Evolutionary conservation across 2,329 filamentous ascomycete species (phyloP).

Genomic region (Curvularia spicifera): DNA sequence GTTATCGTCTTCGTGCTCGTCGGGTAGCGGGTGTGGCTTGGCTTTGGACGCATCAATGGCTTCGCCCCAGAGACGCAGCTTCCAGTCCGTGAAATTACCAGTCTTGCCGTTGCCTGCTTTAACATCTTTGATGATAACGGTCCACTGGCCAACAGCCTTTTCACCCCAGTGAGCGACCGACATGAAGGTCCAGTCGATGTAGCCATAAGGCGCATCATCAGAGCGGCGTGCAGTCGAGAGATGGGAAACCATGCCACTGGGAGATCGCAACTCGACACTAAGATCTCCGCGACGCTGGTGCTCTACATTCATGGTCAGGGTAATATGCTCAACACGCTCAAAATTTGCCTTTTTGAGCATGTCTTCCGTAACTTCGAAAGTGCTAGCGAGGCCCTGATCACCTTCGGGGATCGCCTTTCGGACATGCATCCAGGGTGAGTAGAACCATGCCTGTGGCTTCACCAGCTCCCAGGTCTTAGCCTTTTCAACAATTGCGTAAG

Average conservation of each 20-base stretch:
- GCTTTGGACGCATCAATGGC: conserved; percentile 77
- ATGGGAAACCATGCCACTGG: conserved; percentile 79
- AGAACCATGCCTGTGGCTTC: conserved; percentile 95
- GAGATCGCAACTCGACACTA: conserved; percentile 89
- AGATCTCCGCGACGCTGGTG: conserved; percentile 88
- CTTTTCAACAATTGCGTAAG: conserved; percentile 80
- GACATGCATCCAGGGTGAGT: conserved; percentile 92
- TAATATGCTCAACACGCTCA: conserved; percentile 89
- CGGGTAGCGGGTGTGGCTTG: conserved; percentile 78
- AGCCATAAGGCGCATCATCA: conserved; percentile 73
- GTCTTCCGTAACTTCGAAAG: conserved; percentile 80
- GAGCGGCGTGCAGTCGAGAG: conserved; percentile 75
- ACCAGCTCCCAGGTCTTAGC: conserved; percentile 86
- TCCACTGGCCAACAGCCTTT: conserved; percentile 86
- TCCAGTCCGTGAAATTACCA: conserved; percentile 89
- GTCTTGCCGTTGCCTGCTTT: conserved; percentile 71
- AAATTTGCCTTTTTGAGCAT: conserved; percentile 85
- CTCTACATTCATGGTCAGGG: conserved; percentile 94
- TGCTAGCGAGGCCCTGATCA: conserved; percentile 75
- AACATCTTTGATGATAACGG: conserved; percentile 85
- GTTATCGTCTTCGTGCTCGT: conserved; percentile 81
- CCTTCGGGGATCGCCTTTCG: conserved; percentile 86
- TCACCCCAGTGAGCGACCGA: conserved; percentile 97
- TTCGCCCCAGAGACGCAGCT: conserved; percentile 93
- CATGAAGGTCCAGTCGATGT: conserved; percentile 98